Evolutionary conservation across 495 filamentous ascomycete genomes (phyloP), one percentile per base, ranked within the genome.

Genomic region (Patellaria atrata): DNA sequence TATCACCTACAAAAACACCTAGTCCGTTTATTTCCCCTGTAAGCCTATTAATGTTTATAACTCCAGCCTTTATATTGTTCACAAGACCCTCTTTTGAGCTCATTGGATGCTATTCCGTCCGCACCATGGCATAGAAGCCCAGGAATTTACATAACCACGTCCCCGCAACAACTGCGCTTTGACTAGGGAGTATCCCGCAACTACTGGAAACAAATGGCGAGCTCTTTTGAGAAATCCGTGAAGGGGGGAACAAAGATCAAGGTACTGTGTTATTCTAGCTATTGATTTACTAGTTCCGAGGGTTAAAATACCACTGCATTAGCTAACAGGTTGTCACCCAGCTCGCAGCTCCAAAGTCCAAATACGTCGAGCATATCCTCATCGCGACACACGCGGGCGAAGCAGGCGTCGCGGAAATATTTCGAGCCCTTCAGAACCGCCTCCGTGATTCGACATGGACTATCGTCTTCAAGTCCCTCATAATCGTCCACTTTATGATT

Each of bases 311-410:
- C 29, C 27, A 15, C 26, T 16, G 11, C 20, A 16, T 35, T 16
- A 22, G 18, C 6, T 13, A 32, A 41, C 29, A 27, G 21, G 38
- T 34, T 29, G 17, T 21, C 26, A 22, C 38, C 53, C 52, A 93
- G 80, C 79, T 85, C 59, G 89, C 91, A 33, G 79, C 89, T 40
- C 89, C 89, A 15, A 99, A 99, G 64, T 87, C 91, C 30, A 99
- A 99, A 64, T 97, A 99, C 63, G 86, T 99, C 61, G 91, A 99
- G 56, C 83, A 94, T 51, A 94, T 99, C 53, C 70, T 99, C 13
- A 70, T 92, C 47, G 91, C 89, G 41, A 99, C 89, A 21, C 84
- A 94, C 58, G 73, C 83, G 3, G 89, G 89, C 42, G 89, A 99
- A 54, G 80, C 83, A 11, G 89, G 91, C 38, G 84, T 99, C 30